Evolutionary conservation across 495 filamentous ascomycete species (phyloP).

Genomic region (Achaetomiella virescens): DNA sequence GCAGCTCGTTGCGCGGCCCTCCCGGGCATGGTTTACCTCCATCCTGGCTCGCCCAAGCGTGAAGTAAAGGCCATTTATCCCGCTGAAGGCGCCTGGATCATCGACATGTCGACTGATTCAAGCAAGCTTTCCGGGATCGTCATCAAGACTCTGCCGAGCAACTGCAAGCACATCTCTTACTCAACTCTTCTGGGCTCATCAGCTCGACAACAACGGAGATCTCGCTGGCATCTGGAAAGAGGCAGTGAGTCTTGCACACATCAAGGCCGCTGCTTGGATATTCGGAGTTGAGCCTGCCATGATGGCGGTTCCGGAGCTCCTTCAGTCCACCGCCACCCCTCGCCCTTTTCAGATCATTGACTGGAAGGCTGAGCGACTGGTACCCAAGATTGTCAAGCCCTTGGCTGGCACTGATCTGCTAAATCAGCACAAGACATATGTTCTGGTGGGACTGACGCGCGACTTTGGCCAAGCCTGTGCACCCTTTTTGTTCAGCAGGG

Average conservation of each 20-base stretch:
- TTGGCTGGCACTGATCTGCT: slow-evolving; percentile 21
- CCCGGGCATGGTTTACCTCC: slow-evolving; percentile 15
- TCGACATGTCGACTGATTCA: slow-evolving; percentile 26
- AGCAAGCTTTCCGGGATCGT: slow-evolving; percentile 25
- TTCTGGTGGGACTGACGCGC: slow-evolving; percentile 52
- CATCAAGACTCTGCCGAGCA: slow-evolving; percentile 13
- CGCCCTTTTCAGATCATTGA: slow-evolving; percentile 29
- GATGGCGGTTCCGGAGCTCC: slow-evolving; percentile 22
- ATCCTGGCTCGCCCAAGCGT: slow-evolving; percentile 19
- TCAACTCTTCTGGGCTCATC: background rate
- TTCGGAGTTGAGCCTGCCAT: background rate
- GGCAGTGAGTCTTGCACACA: slow-evolving; percentile 19
- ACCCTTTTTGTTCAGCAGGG: slow-evolving; percentile 51
- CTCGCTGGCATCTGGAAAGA: slow-evolving; percentile 17
- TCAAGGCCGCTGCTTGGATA: slow-evolving; percentile 2
- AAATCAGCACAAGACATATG: slow-evolving; percentile 45
- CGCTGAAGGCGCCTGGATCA: slow-evolving; percentile 14
- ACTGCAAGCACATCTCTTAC: slow-evolving; percentile 21
- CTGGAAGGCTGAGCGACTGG: slow-evolving; percentile 33
- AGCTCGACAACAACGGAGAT: background rate
- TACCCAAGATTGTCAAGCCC: slow-evolving; percentile 17
- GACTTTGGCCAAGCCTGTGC: slow-evolving; percentile 55
- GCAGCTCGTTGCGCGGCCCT: background rate
- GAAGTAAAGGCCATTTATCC: slow-evolving; percentile 27
- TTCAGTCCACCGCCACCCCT: background rate